Conservation (phyloP, 75 land plant species). For the Selaginella tamariscina region DNA sequence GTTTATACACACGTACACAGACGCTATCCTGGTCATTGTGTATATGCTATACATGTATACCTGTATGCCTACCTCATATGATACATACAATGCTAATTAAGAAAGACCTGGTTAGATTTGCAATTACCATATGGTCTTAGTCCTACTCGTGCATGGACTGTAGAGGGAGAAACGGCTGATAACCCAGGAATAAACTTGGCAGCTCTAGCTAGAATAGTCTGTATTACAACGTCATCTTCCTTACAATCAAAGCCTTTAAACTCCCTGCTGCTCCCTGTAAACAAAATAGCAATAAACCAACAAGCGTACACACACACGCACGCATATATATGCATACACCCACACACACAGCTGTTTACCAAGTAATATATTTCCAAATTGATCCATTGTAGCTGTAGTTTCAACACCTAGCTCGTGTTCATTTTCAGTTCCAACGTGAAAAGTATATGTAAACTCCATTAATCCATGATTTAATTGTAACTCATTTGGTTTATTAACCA, state of each 20-base stretch:
- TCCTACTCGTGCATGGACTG: slow-evolving; percentile 51
- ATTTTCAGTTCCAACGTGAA: neutral
- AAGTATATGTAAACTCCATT: slow-evolving; percentile 72
- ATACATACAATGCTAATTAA: too few relatives aligned
- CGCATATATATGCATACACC: too few relatives aligned
- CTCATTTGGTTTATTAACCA: slow-evolving; percentile 43
- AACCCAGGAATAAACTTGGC: slow-evolving; percentile 57
- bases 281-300: neutral
- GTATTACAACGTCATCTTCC: slow-evolving; percentile 36
- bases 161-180: slow-evolving; percentile 18
- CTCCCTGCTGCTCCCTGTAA: slow-evolving; percentile 84
- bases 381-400: slow-evolving; percentile 85
- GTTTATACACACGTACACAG: too few relatives aligned
- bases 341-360: too few relatives aligned
- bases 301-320: neutral
- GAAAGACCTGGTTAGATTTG: too few relatives aligned
- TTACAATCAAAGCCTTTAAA: slow-evolving; percentile 57
- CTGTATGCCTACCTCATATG: too few relatives aligned
- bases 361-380: slow-evolving; percentile 53
- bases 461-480: slow-evolving; percentile 62
- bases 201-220: slow-evolving; percentile 53
- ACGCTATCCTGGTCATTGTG: too few relatives aligned
- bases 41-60: too few relatives aligned
- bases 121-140: slow-evolving; percentile 73
- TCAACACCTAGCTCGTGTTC: slow-evolving; percentile 36